A percentile compares a stretch with the other conserved stretches of the same genome.
phyloP scores from a whole-genome alignment of 1,139 yeast genomes.

The Saccharomyces hybrid region DNA sequence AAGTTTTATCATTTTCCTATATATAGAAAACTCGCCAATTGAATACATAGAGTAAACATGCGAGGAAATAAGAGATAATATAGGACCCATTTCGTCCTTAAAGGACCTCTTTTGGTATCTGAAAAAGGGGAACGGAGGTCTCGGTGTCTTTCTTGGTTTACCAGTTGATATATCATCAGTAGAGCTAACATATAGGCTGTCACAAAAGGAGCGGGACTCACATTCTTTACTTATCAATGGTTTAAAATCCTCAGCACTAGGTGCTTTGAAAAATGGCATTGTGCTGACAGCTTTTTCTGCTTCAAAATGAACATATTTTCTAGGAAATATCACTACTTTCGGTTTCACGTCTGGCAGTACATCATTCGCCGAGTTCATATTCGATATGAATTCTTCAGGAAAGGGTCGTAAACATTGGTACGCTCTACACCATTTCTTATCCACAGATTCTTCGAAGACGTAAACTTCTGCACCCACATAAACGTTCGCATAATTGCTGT shows the following conservation, averaged over 20 bases:
- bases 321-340: conserved; percentile 54
- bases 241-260: conserved; percentile 32
- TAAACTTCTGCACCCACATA: conserved; percentile 79
- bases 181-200: conserved; percentile 28
- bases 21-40: conserved; percentile 57
- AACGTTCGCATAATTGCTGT: conserved; percentile 41
- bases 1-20: conserved; percentile 45
- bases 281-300: conserved; percentile 26
- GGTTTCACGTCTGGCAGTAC: conserved; percentile 50
- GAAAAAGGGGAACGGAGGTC: conserved; percentile 51
- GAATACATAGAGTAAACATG: conserved; percentile 67
- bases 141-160: conserved; percentile 20
- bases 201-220: conserved; percentile 16
- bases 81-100: conserved; percentile 49
- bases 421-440: conserved; percentile 72
- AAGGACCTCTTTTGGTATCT: conserved; percentile 40
- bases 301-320: conserved; percentile 39
- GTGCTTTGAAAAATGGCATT: conserved; percentile 27
- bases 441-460: conserved; percentile 56
- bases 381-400: conserved; percentile 61
- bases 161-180: conserved; percentile 12
- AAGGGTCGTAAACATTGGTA: conserved; percentile 55
- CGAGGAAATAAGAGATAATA: conserved; percentile 49
- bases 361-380: conserved; percentile 38
- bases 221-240: conserved; percentile 30